Percentiles rank a stretch among this genome's conserved stretches.
These are phyloP conservation scores for Sporothrix inflata DNA, from an alignment of 2,329 filamentous ascomycete species.

Conservation along the genomic window DNA sequence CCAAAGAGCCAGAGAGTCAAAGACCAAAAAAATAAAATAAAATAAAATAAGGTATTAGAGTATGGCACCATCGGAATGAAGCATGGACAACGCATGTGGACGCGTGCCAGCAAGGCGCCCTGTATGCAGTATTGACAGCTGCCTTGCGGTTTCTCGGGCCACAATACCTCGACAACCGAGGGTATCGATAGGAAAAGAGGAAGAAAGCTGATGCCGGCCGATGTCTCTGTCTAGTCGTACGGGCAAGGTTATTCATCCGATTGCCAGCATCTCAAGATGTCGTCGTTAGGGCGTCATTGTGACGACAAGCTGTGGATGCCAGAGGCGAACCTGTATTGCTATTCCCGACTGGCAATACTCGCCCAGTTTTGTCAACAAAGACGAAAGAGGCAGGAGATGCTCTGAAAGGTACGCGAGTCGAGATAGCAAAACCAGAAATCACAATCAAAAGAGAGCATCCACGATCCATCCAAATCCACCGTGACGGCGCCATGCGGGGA, in stretches of 20 bases:
- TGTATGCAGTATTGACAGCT: not conserved
- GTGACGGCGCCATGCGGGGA: not conserved
- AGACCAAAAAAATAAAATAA: not conserved
- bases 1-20: not conserved
- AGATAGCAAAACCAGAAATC: not conserved
- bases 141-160: not conserved
- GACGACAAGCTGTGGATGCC: not conserved
- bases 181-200: not conserved
- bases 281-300: not conserved
- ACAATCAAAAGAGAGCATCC: not conserved
- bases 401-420: not conserved
- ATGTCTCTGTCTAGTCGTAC: not conserved
- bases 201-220: not conserved
- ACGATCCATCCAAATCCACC: not conserved
- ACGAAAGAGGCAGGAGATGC: constrained; percentile 16
- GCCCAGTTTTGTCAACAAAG: not conserved
- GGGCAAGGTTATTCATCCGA: not conserved
- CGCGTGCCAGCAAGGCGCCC: not conserved
- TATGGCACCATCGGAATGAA: not conserved
- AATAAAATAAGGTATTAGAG: not conserved
- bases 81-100: not conserved
- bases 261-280: not conserved
- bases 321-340: not conserved
- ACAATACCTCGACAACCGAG: not conserved
- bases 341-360: not conserved